These are phyloP conservation scores for Dendrobium nobile DNA, from an alignment of 106 monocot species.

Conservation along the genomic window DNA sequence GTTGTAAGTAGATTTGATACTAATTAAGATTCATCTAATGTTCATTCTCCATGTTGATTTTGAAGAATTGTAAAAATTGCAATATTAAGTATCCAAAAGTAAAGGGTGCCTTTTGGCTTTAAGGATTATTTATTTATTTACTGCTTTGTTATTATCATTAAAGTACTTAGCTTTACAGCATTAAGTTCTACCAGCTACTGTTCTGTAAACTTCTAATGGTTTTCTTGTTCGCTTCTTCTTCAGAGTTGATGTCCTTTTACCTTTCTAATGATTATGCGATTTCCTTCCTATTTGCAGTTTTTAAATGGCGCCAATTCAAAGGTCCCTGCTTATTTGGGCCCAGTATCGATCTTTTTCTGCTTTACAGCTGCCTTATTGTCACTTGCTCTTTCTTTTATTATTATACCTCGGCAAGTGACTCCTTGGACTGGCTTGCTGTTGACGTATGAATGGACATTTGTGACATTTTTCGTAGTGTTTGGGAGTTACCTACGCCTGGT, in stretches of 20 bases:
- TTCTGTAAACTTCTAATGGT: background rate
- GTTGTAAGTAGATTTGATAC: background rate
- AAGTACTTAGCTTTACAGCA: too few species aligned
- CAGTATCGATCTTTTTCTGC: constrained; percentile 49
- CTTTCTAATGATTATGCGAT: background rate
- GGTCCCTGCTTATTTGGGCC: constrained; percentile 66
- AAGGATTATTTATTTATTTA: background rate
- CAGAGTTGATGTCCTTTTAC: background rate
- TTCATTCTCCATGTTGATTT: background rate
- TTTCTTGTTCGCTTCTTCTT: background rate
- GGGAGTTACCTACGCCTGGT: constrained; percentile 55
- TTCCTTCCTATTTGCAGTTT: constrained; percentile 40
- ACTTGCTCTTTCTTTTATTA: constrained; percentile 50
- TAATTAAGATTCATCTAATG: background rate
- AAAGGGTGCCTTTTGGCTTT: background rate
- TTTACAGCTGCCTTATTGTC: constrained; percentile 51
- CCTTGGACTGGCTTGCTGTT: constrained; percentile 93
- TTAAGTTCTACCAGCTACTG: background rate
- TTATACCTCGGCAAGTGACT: constrained; percentile 69
- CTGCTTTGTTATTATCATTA: background rate
- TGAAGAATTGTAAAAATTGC: background rate
- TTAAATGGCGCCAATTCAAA: constrained; percentile 32
- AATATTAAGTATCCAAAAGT: background rate
- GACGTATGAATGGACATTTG: constrained; percentile 83
- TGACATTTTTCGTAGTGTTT: constrained; percentile 48